phyloP scores from a whole-genome alignment of 352 stramenopile species.

The Phytophthora citricola region DNA sequence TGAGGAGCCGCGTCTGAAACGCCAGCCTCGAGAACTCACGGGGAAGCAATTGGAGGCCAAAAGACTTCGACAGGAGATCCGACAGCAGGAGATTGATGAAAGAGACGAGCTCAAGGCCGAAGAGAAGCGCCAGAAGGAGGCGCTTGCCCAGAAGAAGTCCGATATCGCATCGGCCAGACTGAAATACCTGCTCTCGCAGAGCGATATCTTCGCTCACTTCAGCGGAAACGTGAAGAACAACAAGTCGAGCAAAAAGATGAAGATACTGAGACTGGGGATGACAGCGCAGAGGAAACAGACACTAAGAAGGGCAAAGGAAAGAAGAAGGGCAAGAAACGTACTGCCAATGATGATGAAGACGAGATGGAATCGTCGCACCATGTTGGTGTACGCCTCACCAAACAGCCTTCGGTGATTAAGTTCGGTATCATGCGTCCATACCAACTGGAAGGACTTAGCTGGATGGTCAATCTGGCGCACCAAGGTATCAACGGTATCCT shows the following conservation, averaged over 20 bases:
- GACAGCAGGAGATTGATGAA: conserved; percentile 75
- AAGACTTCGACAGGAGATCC: conserved; percentile 69
- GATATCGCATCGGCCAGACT: conserved; percentile 86
- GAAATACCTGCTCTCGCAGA: conserved; percentile 96
- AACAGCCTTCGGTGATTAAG: conserved; percentile 93
- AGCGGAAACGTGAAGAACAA: conserved; percentile 88
- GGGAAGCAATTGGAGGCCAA: conserved; percentile 80
- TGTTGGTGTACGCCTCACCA: conserved; percentile 91
- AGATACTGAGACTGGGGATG: conserved; percentile 80
- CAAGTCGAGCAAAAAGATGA: conserved; percentile 54
- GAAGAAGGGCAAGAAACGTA: conserved; percentile 84
- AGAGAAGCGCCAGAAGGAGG: conserved; percentile 81
- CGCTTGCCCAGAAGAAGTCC: conserved; percentile 78
- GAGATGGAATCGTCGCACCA: conserved; percentile 71
- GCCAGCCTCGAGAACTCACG: conserved; percentile 58
- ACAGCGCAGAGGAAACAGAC: conserved; percentile 35
- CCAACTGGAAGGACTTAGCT: conserved; percentile 98
- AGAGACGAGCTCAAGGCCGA: conserved; percentile 79
- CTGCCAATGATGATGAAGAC: conserved; percentile 85
- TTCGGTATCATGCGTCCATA: conserved; percentile 97
- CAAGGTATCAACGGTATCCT: conserved; percentile 99
- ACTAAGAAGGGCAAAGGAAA: conserved; percentile 54
- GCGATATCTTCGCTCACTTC: conserved; percentile 98
- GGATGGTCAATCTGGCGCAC: conserved; percentile 98
- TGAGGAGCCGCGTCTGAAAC: conserved; percentile 53